phyloP scores from a whole-genome alignment of 2,329 filamentous ascomycete genomes.

The Corniculantispora saksenae region DNA sequence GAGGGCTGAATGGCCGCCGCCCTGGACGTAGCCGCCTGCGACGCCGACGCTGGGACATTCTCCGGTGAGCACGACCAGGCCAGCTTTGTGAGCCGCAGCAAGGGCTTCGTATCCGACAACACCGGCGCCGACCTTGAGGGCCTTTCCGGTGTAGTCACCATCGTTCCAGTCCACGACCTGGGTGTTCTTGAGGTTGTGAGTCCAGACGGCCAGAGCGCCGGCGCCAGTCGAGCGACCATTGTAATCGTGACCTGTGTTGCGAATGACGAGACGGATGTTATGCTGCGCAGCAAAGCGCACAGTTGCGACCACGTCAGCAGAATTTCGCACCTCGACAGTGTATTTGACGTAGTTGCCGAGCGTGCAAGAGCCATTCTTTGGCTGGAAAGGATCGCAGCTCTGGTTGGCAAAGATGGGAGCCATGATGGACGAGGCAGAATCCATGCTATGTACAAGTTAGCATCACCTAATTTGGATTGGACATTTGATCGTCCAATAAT shows the following conservation, averaged over 20 bases:
- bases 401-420: slow-evolving; percentile 34
- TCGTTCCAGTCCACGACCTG: slow-evolving; percentile 31
- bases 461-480: too few species aligned
- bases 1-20: slow-evolving; percentile 55
- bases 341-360: slow-evolving; percentile 45
- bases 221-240: slow-evolving; percentile 55
- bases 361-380: slow-evolving; percentile 39
- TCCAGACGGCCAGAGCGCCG: slow-evolving; percentile 50
- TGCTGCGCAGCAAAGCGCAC: slow-evolving; percentile 38
- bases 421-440: slow-evolving; percentile 31
- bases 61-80: slow-evolving; percentile 45
- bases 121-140: slow-evolving; percentile 52
- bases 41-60: slow-evolving; percentile 52
- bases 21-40: slow-evolving; percentile 58
- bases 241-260: slow-evolving; percentile 53
- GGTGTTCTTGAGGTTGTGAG: slow-evolving; percentile 46
- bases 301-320: slow-evolving; percentile 26
- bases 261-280: slow-evolving; percentile 48
- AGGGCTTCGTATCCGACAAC: slow-evolving; percentile 47
- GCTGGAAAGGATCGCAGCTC: slow-evolving; percentile 31
- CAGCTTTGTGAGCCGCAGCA: slow-evolving; percentile 32
- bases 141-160: slow-evolving; percentile 45
- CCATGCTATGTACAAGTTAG: background rate
- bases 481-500: background rate
- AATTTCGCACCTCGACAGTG: slow-evolving; percentile 34